Conservation (phyloP, 1,284 basidiomycete species). For the Coniferiporia sulphurascens region DNA sequence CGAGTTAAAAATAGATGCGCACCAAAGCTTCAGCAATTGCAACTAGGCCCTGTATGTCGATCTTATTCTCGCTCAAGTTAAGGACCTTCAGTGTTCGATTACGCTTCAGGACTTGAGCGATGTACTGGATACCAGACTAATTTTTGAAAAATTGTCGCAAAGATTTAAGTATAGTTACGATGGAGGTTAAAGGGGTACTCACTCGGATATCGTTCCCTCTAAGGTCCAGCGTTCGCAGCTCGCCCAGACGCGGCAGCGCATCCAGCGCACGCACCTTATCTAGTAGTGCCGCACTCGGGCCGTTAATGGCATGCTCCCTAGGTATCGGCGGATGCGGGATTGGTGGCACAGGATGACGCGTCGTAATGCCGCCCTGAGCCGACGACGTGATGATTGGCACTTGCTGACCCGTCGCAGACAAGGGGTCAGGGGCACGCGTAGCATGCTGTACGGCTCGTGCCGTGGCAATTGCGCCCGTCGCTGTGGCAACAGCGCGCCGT, state of each 20-base stretch:
- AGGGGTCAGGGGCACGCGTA: conserved; percentile 36
- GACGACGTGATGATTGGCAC: conserved; percentile 74
- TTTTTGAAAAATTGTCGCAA: conserved; percentile 1
- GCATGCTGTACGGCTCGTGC: conserved; percentile 17
- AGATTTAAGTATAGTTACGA: neutral
- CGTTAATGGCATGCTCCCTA: conserved; percentile 36
- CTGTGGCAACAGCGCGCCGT: conserved; percentile 36
- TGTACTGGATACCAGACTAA: conserved; percentile 79
- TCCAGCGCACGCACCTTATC: conserved; percentile 83
- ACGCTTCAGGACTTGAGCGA: conserved; percentile 92
- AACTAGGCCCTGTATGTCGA: conserved; percentile 80
- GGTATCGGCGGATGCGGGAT: conserved; percentile 13
- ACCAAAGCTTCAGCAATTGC: conserved; percentile 87
- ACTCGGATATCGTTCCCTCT: conserved; percentile 89
- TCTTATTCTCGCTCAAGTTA: conserved; percentile 90
- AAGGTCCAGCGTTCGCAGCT: conserved; percentile 84
- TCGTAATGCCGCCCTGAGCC: conserved; percentile 73
- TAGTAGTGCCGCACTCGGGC: conserved; percentile 67
- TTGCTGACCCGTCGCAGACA: conserved; percentile 51
- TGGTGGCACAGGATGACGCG: conserved; percentile 44
- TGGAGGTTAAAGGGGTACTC: conserved; percentile 27
- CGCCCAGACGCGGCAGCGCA: conserved; percentile 78
- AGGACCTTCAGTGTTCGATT: conserved; percentile 93
- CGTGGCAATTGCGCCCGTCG: conserved; percentile 24
- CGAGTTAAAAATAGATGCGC: conserved; percentile 25